Percentiles rank a stretch among this genome's conserved stretches.
phyloP scores from a whole-genome alignment of 1,284 basidiomycete species.

The Puccinia novopanici region DNA sequence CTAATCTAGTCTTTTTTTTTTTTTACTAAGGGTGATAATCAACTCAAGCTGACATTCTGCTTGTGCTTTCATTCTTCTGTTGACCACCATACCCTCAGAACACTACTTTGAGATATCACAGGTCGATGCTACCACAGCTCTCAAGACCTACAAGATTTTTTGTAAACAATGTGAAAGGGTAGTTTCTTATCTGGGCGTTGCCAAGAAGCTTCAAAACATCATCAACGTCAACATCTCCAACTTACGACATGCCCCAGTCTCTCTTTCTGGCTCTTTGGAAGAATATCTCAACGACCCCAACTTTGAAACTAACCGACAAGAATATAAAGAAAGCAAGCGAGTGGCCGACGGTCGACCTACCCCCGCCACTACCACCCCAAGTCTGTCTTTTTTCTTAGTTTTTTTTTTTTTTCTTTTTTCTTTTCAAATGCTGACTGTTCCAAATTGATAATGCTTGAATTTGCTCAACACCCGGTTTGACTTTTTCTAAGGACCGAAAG shows the following conservation, averaged over 20 bases:
- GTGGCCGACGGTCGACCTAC: slow-evolving; percentile 67
- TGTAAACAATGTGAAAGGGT: slow-evolving; percentile 91
- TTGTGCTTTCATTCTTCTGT: neutral
- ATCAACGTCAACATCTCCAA: too few relatives aligned
- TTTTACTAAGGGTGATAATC: neutral
- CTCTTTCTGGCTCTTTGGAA: too few relatives aligned
- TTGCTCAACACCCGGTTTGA: slow-evolving; percentile 15
- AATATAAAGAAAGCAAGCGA: slow-evolving; percentile 85
- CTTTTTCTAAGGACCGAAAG: slow-evolving; percentile 47
- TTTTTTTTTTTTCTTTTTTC: too few relatives aligned
- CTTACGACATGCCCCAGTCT: too few relatives aligned
- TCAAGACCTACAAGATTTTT: slow-evolving; percentile 88
- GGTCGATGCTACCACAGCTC: slow-evolving; percentile 77
- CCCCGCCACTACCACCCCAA: slow-evolving; percentile 56
- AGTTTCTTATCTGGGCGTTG: slow-evolving; percentile 89
- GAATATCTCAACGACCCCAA: slow-evolving; percentile 94
- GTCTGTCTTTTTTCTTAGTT: slow-evolving; percentile 54
- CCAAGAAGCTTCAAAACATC: slow-evolving; percentile 86
- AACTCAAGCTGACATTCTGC: neutral
- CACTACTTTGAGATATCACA: too few relatives aligned
- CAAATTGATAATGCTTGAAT: slow-evolving; percentile 39
- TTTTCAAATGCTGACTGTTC: too few relatives aligned
- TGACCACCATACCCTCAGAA: too few relatives aligned
- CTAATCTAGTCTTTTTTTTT: slow-evolving; percentile 52
- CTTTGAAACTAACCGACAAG: slow-evolving; percentile 89